phyloP scores from a whole-genome alignment of 2,329 filamentous ascomycete species.

The Colletotrichum sp. region DNA sequence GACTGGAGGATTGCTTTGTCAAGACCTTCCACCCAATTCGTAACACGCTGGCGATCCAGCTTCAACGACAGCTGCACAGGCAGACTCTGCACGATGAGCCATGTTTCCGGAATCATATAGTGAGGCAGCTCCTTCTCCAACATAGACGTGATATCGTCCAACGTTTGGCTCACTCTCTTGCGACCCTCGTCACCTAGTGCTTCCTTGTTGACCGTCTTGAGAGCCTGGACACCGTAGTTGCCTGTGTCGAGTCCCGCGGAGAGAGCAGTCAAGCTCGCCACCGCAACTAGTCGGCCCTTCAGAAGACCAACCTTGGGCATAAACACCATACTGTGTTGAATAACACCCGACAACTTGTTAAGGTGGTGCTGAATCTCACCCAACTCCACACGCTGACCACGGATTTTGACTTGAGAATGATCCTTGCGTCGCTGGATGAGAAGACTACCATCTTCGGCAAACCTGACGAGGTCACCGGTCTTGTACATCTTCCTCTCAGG shows the following conservation, averaged over 20 bases:
- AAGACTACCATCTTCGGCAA: conserved; percentile 10
- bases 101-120: conserved; percentile 27
- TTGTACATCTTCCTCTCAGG: conserved; percentile 13
- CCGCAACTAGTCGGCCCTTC: neutral
- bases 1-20: neutral
- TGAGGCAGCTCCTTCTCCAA: conserved; percentile 13
- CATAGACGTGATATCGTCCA: neutral
- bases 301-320: neutral
- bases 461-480: conserved; percentile 16
- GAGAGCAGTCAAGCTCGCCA: neutral
- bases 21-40: neutral
- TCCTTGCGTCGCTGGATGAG: conserved; percentile 22
- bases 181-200: neutral
- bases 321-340: neutral
- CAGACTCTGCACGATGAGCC: conserved; percentile 19
- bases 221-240: neutral
- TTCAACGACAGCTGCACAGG: conserved; percentile 25
- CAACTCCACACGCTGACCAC: conserved; percentile 16
- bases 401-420: conserved; percentile 24
- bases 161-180: neutral
- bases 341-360: neutral
- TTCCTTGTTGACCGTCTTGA: neutral
- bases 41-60: conserved; percentile 16
- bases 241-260: neutral
- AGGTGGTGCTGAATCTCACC: conserved; percentile 12